A percentile compares a stretch with the other conserved stretches of the same genome.
Conservation (phyloP, 495 filamentous ascomycete genomes). For the Tuber indicum region DNA sequence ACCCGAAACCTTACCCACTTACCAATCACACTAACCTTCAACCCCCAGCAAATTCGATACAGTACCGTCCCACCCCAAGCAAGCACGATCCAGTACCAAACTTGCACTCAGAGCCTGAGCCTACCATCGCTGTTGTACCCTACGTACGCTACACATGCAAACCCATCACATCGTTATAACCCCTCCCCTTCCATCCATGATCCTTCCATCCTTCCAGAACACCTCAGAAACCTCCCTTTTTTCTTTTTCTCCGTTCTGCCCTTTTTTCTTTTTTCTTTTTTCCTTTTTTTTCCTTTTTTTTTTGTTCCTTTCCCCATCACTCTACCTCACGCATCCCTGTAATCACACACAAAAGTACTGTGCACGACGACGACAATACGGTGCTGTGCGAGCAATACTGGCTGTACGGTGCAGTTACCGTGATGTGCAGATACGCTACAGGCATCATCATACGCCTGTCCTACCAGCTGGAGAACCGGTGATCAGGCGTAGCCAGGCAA, state of each 20-base stretch:
- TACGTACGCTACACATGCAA: conserved; percentile 6
- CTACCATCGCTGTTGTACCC: neutral
- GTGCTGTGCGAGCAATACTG: too few relatives aligned
- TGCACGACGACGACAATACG: too few relatives aligned
- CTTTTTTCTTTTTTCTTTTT: neutral
- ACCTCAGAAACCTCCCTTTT: conserved; percentile 8
- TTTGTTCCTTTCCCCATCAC: too few relatives aligned
- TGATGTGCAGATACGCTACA: neutral
- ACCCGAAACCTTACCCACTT: neutral
- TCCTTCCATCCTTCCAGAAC: conserved; percentile 14
- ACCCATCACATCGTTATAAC: conserved; percentile 10
- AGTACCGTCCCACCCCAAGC: neutral
- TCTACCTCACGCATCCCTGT: neutral
- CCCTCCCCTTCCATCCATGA: conserved; percentile 6
- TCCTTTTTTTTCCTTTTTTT: too few relatives aligned
- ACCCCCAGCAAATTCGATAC: neutral
- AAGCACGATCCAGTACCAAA: neutral
- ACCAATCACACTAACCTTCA: conserved; percentile 6
- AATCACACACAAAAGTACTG: neutral
- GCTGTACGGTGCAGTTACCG: too few relatives aligned
- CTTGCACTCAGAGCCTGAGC: neutral
- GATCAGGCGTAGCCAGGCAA: neutral
- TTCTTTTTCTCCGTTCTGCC: neutral
- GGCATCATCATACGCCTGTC: neutral
- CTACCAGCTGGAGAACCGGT: neutral